Conservation (phyloP, 2,329 filamentous ascomycete species). For the Alternaria sp. region DNA sequence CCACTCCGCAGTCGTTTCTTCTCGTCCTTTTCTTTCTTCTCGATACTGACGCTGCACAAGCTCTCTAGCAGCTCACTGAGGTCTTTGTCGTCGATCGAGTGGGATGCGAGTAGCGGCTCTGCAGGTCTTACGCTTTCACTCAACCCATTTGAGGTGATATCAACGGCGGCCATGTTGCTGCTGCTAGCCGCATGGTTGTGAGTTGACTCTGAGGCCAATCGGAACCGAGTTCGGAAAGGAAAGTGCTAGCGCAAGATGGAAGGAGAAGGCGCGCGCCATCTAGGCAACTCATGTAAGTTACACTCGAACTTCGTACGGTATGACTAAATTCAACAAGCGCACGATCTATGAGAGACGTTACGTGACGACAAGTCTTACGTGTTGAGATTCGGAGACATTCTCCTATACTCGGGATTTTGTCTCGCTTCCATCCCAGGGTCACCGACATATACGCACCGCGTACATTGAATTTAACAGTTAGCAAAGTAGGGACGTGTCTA, state of each 20-base stretch:
- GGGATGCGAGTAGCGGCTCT: conserved; percentile 29
- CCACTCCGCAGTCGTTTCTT: conserved; percentile 29
- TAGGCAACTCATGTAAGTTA: no score
- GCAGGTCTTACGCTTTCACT: conserved; percentile 1
- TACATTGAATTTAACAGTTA: no score
- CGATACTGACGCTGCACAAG: conserved; percentile 2
- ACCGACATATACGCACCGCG: no score
- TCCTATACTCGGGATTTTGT: neutral
- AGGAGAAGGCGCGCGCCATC: neutral
- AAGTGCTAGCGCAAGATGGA: neutral
- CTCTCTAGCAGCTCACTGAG: conserved; percentile 22
- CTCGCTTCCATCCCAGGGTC: no score
- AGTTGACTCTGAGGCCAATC: neutral
- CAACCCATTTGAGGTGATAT: neutral
- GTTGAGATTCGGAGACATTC: neutral
- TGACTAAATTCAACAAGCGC: neutral
- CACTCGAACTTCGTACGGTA: neutral
- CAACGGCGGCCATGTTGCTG: neutral
- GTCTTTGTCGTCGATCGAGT: conserved; percentile 26
- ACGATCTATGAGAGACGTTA: neutral
- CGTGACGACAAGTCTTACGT: neutral
- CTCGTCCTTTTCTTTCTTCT: neutral
- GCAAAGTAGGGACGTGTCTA: no score
- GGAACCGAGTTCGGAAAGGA: neutral
- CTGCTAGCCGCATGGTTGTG: neutral